These are phyloP conservation scores for Pisolithus tinctorius DNA, from an alignment of 768 basidiomycete genomes.

Conservation along the genomic window DNA sequence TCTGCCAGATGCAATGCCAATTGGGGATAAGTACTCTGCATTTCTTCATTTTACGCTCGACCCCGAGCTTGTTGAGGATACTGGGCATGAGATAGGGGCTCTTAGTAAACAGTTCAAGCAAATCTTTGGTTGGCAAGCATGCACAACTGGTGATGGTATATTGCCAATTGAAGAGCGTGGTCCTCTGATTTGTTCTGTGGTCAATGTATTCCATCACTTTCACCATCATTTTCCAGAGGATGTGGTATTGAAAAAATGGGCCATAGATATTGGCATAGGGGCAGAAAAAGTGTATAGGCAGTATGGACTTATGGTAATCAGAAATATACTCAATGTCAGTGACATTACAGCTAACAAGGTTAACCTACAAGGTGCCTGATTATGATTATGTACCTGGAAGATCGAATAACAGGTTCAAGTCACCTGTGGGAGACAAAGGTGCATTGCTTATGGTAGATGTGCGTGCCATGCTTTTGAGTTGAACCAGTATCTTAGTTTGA, in stretches of 20 bases:
- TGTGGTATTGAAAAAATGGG: neutral
- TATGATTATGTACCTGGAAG: too few relatives aligned
- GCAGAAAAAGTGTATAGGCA: neutral
- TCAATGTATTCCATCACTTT: neutral
- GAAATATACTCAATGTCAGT: neutral
- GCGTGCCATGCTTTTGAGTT: neutral
- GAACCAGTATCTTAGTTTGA: neutral
- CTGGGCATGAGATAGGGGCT: too few relatives aligned
- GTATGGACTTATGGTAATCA: neutral
- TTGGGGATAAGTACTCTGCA: too few relatives aligned
- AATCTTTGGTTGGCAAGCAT: neutral
- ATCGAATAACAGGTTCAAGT: too few relatives aligned
- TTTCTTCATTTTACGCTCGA: too few relatives aligned
- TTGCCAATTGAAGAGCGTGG: neutral
- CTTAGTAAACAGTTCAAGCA: neutral
- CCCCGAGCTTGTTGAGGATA: too few relatives aligned
- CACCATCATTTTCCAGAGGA: neutral
- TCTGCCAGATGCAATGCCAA: too few relatives aligned
- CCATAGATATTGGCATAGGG: neutral
- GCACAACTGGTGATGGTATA: neutral
- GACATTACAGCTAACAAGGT: neutral
- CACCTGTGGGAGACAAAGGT: neutral
- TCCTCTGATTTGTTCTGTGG: neutral
- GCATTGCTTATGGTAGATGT: neutral
- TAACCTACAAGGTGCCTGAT: too few relatives aligned